These are phyloP conservation scores for Nyssa sinensis DNA, from an alignment of 148 eudicot species.

Conservation along the genomic window DNA sequence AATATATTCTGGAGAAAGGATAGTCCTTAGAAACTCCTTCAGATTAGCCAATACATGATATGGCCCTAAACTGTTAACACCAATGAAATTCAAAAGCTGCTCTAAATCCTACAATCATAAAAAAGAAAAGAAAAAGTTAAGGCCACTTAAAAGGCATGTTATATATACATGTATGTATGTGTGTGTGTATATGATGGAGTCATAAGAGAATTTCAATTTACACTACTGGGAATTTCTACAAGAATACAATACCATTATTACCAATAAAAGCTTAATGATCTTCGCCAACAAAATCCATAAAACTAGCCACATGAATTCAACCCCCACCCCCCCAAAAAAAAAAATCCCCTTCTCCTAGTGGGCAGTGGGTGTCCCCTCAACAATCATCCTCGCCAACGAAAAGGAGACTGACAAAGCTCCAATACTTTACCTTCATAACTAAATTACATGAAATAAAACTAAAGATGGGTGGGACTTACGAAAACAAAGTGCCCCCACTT, in stretches of 20 bases:
- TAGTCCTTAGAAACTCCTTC: constrained; percentile 70
- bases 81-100: constrained; percentile 88
- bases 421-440: no score
- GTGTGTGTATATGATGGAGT: neutral
- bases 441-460: no score
- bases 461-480: no score
- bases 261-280: no score
- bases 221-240: neutral
- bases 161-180: no score
- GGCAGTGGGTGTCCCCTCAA: no score
- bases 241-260: constrained; percentile 4
- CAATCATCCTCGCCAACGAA: no score
- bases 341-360: no score
- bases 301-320: neutral
- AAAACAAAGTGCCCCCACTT: no score
- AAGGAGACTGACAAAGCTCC: no score
- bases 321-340: no score
- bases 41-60: constrained; percentile 82
- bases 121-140: neutral
- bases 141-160: neutral
- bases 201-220: neutral
- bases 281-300: neutral
- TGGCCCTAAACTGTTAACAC: constrained; percentile 86
- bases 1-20: constrained; percentile 72
- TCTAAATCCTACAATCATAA: constrained; percentile 72